Conservation (phyloP, 768 basidiomycete species). For the Tricholoma saponaceum region DNA sequence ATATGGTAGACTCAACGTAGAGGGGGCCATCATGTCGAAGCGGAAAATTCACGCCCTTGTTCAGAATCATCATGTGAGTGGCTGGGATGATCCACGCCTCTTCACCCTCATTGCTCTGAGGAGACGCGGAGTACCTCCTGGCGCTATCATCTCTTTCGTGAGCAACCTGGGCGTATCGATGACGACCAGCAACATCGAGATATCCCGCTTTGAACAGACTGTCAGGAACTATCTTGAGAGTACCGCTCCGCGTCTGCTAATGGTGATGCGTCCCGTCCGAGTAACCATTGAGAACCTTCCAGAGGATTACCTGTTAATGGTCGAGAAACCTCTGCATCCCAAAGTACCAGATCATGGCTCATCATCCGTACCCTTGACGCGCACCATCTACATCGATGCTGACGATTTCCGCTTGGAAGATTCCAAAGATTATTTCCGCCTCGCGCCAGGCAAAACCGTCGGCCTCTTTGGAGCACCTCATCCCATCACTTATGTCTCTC, state of each 20-base stretch:
- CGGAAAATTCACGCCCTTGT: constrained; percentile 91
- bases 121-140: constrained; percentile 94
- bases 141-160: constrained; percentile 91
- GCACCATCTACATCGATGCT: constrained; percentile 85
- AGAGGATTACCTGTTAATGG: constrained; percentile 75
- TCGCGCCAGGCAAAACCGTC: constrained; percentile 96
- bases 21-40: constrained; percentile 96
- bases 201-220: constrained; percentile 83
- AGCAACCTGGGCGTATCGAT: constrained; percentile 93
- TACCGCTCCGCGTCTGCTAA: constrained; percentile 80
- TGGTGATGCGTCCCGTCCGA: constrained; percentile 89
- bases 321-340: constrained; percentile 92
- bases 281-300: constrained; percentile 89
- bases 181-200: constrained; percentile 76
- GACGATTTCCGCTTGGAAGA: constrained; percentile 93
- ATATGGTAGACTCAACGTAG: constrained; percentile 88
- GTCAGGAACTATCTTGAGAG: constrained; percentile 89
- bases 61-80: constrained; percentile 75
- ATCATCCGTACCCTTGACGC: constrained; percentile 80
- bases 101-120: constrained; percentile 96
- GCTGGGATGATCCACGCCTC: constrained; percentile 97
- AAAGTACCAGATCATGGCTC: constrained; percentile 87
- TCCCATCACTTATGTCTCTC: constrained; percentile 91
- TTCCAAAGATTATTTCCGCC: constrained; percentile 93
- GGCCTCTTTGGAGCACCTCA: constrained; percentile 91